Evolutionary conservation across 2,329 filamentous ascomycete genomes (phyloP).

Genomic region (Xylaria polymorpha): DNA sequence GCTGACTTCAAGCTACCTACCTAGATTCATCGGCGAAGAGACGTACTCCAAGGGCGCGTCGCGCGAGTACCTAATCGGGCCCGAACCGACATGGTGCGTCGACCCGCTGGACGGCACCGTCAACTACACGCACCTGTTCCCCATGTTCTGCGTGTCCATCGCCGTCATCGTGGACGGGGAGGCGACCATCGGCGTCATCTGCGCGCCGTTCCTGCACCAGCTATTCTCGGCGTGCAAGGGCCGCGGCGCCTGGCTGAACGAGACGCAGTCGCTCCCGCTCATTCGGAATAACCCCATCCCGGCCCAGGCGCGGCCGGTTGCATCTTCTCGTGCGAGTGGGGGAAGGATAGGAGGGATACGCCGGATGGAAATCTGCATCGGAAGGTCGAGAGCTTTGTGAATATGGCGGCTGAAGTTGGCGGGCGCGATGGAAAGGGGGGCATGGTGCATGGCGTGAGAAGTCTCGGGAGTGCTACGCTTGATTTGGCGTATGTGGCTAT

Average conservation of each 20-base stretch:
- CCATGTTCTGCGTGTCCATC: constrained; percentile 85
- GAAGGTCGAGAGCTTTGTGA: constrained; percentile 80
- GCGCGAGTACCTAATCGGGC: constrained; percentile 73
- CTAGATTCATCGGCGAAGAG: constrained; percentile 81
- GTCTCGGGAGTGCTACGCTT: constrained; percentile 77
- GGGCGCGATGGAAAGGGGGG: constrained; percentile 74
- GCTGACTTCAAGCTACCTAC: not conserved
- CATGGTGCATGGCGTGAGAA: constrained; percentile 82
- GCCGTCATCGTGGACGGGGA: constrained; percentile 70
- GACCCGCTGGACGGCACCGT: constrained; percentile 84
- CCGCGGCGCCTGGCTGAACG: constrained; percentile 76
- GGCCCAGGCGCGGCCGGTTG: constrained; percentile 71
- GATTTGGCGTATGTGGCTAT: constrained; percentile 81
- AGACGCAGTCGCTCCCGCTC: constrained; percentile 71
- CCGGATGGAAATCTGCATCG: constrained; percentile 75
- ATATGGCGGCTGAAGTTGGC: constrained; percentile 75
- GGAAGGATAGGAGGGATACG: constrained; percentile 76
- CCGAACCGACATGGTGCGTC: constrained; percentile 77
- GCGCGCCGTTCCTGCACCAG: constrained; percentile 76
- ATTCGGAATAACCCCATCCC: constrained; percentile 71
- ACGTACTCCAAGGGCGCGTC: constrained; percentile 76
- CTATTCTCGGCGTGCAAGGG: constrained; percentile 75
- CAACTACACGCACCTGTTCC: constrained; percentile 83
- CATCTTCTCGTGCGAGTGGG: constrained; percentile 82
- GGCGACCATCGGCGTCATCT: constrained; percentile 76